A percentile compares a stretch with the other conserved stretches of the same genome.
Evolutionary conservation across 2,329 filamentous ascomycete species (phyloP).

Genomic region (Botryotinia convoluta): DNA sequence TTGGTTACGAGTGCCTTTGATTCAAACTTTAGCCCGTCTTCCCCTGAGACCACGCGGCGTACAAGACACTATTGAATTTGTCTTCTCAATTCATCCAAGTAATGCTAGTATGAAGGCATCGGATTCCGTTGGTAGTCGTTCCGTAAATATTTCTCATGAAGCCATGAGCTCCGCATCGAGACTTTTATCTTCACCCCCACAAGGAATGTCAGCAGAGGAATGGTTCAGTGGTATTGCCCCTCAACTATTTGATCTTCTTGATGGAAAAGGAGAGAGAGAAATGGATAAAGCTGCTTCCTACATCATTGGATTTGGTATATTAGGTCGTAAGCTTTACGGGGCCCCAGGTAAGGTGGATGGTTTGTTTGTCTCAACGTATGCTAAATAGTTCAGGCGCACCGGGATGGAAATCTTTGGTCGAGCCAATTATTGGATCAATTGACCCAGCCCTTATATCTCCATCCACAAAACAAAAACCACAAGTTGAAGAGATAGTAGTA

Average conservation of each 20-base stretch:
- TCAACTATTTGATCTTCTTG: slow-evolving; percentile 60
- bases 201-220: slow-evolving; percentile 49
- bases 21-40: slow-evolving; percentile 56
- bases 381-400: slow-evolving; percentile 44
- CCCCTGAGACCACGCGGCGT: slow-evolving; percentile 64
- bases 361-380: slow-evolving; percentile 16
- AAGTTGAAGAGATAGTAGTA: slow-evolving; percentile 23
- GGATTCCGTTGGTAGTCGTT: slow-evolving; percentile 42
- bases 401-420: slow-evolving; percentile 62
- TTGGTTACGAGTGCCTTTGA: slow-evolving; percentile 59
- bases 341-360: slow-evolving; percentile 52
- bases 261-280: slow-evolving; percentile 57
- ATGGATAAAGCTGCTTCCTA: slow-evolving; percentile 58
- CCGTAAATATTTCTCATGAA: slow-evolving; percentile 65
- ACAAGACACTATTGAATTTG: slow-evolving; percentile 65
- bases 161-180: slow-evolving; percentile 62
- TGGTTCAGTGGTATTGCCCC: slow-evolving; percentile 62
- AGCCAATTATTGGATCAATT: slow-evolving; percentile 54
- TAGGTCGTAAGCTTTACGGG: slow-evolving; percentile 61
- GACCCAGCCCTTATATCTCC: slow-evolving; percentile 40
- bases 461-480: not conserved
- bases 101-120: slow-evolving; percentile 27
- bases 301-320: slow-evolving; percentile 63
- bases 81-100: slow-evolving; percentile 64
- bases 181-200: slow-evolving; percentile 59